Base-by-base conservation (phyloP, 2,329 filamentous ascomycete genomes). In the Fusarium sp. region DNA sequence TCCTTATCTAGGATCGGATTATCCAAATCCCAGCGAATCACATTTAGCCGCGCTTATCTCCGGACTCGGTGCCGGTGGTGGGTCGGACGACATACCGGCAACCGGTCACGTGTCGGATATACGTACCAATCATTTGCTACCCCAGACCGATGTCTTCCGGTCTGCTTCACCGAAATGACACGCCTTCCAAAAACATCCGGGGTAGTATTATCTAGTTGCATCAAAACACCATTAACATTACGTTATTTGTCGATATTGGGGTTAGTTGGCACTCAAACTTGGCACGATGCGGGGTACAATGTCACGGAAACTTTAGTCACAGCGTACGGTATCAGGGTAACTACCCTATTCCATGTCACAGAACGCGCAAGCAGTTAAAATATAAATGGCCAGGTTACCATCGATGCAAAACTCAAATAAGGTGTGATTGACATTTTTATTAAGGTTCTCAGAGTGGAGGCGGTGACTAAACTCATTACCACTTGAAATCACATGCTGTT, bases 101-200 rank as follows among this genome's bases (percentile, higher is more conserved):
- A 46, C 68, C 68, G 68, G 58, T 70, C 68, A 70, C 68, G 68
- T 70, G 68, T 49, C 67, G 56, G 62, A n/a, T 41, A 1, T 26
- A 20, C n/a, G 5, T 27, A 30, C 64, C 64, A 67, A 67, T 61
- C 30, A 55, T 13, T 7, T 30, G 9, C 1, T 57, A 46, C 59
- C 50, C 57, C 67, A 70, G 40, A 66, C 60, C 68, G 68, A 69
- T 54, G 50, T 49, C 42, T 71, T 37, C 58, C 68, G 68, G 58
- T 59, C 4, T 33, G 18, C 33, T 45, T 33, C 38, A 32, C 64
- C 65, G 65, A 69, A 64, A 30, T 20, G 18, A 50, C 38, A 69
- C 66, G 65, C 66, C 65, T 59, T 69, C 65, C 59, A 69, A 69
- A 46, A 70, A 59, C 68, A 69, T 53, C 41, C 46, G 37, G 17